Evolutionary conservation across 192 early-diverging fungal species (phyloP).

Genomic region (Obelidium mucronatum): DNA sequence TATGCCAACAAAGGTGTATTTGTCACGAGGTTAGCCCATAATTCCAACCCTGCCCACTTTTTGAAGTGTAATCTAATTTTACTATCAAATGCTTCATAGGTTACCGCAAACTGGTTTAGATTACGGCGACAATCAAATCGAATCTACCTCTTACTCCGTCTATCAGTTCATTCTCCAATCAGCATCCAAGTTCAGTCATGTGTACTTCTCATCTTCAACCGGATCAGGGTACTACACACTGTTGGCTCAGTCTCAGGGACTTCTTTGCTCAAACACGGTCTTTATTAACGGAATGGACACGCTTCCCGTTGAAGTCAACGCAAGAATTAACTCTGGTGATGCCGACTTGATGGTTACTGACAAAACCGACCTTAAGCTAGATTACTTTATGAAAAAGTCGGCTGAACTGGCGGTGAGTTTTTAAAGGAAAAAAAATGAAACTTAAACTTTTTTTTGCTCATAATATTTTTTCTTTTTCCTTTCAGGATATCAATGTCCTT

Average conservation of each 20-base stretch:
- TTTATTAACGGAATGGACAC: conserved; percentile 43
- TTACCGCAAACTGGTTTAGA: conserved; percentile 33
- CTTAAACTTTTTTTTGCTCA: too few relatives aligned
- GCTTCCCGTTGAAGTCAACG: conserved; percentile 8
- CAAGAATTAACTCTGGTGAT: conserved; percentile 34
- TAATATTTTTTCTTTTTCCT: too few relatives aligned
- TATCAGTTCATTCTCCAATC: conserved; percentile 37
- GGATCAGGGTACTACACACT: conserved; percentile 48
- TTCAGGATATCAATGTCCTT: conserved; percentile 44
- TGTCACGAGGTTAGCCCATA: conserved; percentile 39
- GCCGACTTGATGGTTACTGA: conserved; percentile 16
- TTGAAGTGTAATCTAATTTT: not conserved
- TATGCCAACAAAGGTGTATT: conserved; percentile 31
- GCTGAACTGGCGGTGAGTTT: conserved; percentile 42
- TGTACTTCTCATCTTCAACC: conserved; percentile 37
- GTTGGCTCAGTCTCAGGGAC: conserved; percentile 39
- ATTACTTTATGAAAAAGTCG: conserved; percentile 37
- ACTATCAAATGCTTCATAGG: conserved; percentile 11
- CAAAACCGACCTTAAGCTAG: conserved; percentile 38
- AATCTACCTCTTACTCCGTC: conserved; percentile 38
- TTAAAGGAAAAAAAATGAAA: too few relatives aligned
- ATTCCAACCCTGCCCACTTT: too few relatives aligned
- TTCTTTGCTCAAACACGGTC: conserved; percentile 41
- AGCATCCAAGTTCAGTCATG: conserved; percentile 19
- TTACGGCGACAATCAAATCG: conserved; percentile 36